These are phyloP conservation scores for Hymenoscyphus albidus DNA, from an alignment of 2,329 filamentous ascomycete genomes.

Conservation along the genomic window DNA sequence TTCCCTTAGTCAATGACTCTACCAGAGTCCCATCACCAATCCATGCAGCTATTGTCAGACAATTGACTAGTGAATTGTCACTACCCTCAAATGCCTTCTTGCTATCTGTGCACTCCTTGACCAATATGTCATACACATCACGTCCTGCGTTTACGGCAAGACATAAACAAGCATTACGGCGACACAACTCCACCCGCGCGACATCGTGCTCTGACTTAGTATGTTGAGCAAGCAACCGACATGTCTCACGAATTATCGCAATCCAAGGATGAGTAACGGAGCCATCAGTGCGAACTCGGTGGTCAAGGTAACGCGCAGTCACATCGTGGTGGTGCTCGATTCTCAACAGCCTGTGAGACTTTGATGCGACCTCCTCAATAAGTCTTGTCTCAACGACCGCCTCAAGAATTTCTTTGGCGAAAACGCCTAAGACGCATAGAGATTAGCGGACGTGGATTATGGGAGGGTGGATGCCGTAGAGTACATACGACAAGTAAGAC, in stretches of 20 bases:
- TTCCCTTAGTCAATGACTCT: background rate
- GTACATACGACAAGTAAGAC: slow-evolving; percentile 3
- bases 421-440: background rate
- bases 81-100: background rate
- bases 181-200: background rate
- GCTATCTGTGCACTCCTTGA: background rate
- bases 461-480: too few species aligned
- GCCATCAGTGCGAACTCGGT: slow-evolving; percentile 3
- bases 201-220: background rate
- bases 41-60: background rate
- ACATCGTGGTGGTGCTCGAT: slow-evolving; percentile 2
- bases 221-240: background rate
- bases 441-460: background rate
- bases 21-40: slow-evolving; percentile 2
- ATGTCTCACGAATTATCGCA: background rate
- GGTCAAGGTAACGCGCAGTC: slow-evolving; percentile 4
- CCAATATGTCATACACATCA: background rate
- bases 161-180: background rate
- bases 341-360: background rate
- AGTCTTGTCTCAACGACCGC: background rate
- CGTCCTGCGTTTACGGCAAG: background rate
- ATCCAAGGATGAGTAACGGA: background rate
- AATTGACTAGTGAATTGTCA: background rate
- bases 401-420: background rate
- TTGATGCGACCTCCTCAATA: background rate